Conservation (phyloP, 495 filamentous ascomycete genomes). For the Lophium mytilinum region DNA sequence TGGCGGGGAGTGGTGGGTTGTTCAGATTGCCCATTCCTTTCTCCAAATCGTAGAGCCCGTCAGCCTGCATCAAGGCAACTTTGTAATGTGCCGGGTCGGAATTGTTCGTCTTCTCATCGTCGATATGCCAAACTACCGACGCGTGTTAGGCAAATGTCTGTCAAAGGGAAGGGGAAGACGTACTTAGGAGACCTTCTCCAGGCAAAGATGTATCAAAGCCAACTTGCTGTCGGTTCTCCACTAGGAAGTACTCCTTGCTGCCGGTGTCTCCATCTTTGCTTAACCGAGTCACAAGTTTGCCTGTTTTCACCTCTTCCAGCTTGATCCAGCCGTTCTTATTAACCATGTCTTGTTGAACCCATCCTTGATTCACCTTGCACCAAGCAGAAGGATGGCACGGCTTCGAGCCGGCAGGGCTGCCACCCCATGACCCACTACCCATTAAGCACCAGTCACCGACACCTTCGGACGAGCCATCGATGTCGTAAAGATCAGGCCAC, state of each 20-base stretch:
- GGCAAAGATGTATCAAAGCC: neutral
- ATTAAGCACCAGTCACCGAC: constrained; percentile 6
- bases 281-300: neutral
- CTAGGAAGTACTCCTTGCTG: neutral
- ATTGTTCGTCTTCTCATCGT: neutral
- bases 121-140: neutral
- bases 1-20: too few relatives aligned
- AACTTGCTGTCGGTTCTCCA: neutral
- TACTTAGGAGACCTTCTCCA: neutral
- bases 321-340: neutral
- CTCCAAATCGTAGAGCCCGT: neutral
- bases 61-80: neutral
- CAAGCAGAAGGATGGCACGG: neutral
- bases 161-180: neutral
- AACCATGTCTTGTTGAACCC: neutral
- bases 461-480: neutral
- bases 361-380: constrained; percentile 1
- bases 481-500: constrained; percentile 21
- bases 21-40: neutral
- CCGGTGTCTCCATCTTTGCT: neutral
- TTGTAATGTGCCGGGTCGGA: neutral
- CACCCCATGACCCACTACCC: neutral
- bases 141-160: neutral
- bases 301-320: neutral
- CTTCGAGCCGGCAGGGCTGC: neutral